Conservation (phyloP, 306 rosid genomes). For the Arachis stenosperma region DNA sequence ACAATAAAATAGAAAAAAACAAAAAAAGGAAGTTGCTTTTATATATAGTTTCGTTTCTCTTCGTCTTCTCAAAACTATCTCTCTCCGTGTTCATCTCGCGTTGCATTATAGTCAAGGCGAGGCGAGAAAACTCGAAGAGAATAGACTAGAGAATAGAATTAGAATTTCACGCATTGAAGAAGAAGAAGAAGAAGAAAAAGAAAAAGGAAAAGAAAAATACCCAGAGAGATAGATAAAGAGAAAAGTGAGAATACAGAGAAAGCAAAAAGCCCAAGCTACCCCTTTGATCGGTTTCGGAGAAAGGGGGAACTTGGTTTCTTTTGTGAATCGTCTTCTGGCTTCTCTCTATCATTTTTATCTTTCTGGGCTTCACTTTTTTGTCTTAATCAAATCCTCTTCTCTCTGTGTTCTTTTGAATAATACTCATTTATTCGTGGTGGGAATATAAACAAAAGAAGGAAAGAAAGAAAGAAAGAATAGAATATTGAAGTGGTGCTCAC, state of each 20-base stretch:
- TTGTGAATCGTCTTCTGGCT: slow-evolving; percentile 38
- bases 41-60: slow-evolving; percentile 35
- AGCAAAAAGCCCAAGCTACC: slow-evolving; percentile 21
- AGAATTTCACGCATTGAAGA: too few relatives aligned
- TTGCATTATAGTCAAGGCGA: slow-evolving; percentile 50
- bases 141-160: not conserved
- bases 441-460: not conserved
- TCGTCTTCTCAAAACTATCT: slow-evolving; percentile 65
- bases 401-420: not conserved
- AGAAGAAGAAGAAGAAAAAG: not conserved
- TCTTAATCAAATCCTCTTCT: slow-evolving; percentile 3
- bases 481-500: slow-evolving; percentile 73
- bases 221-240: slow-evolving; percentile 31
- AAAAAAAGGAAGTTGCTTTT: slow-evolving; percentile 26
- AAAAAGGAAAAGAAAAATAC: not conserved
- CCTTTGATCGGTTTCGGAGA: slow-evolving; percentile 23
- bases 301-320: slow-evolving; percentile 11
- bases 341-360: slow-evolving; percentile 39
- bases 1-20: slow-evolving; percentile 27
- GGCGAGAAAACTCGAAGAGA: slow-evolving; percentile 44
- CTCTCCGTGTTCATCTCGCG: slow-evolving; percentile 87
- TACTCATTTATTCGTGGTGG: slow-evolving; percentile 34
- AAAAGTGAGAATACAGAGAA: slow-evolving; percentile 21
- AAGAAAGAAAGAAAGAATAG: not conserved
- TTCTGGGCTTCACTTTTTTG: slow-evolving; percentile 40